Evolutionary conservation across 2,329 filamentous ascomycete genomes (phyloP), one percentile per base, ranked within the genome.

Genomic region (Hyphodiscus sp.): DNA sequence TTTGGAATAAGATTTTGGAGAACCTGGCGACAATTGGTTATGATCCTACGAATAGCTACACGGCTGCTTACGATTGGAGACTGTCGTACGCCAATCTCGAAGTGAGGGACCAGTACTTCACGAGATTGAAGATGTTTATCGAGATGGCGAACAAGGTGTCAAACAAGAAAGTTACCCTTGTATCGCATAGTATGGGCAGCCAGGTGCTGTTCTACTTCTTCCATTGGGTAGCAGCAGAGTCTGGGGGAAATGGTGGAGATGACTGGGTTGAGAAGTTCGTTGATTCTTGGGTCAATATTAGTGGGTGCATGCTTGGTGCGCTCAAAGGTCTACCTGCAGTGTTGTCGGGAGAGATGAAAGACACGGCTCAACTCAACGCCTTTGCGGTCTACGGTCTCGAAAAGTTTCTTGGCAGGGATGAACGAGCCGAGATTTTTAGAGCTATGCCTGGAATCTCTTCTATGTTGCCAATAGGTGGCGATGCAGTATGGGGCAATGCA

Each of bases 211-310:
- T 95, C 70, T 95, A 87, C 69, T 87, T 85, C 63, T 81, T 77
- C 65, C 83, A 85, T 60, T 87, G 84, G 84, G 94, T 95, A 1
- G 89, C 95, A 16, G 82, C 82, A 50, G 80, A 86, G 2, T 77
- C 84, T 50, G 89, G 89, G 5, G 94, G 94, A 4, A 82, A 83
- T 19, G 92, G 91, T 1, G 92, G 94, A 1, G 78, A 85, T 41
- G 80, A 83, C 50, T 99, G 94, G 94, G 92, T 99, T 0, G 91
- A 99, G 55, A 80, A 79, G 18, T 81, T 96, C 66, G 77, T 99
- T 49, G 94, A 95, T 61, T 87, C 89, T 2, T 99, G 95, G 91
- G 95, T 99, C 74, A 99, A 99, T 69, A 91, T 99, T 64, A 94
- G 88, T 61, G 94, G 94, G 6, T 99, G 92, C 71, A 96, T 99